Base-by-base conservation (phyloP, 495 filamentous ascomycete species). In the Hypoxylon crocopeplum region DNA sequence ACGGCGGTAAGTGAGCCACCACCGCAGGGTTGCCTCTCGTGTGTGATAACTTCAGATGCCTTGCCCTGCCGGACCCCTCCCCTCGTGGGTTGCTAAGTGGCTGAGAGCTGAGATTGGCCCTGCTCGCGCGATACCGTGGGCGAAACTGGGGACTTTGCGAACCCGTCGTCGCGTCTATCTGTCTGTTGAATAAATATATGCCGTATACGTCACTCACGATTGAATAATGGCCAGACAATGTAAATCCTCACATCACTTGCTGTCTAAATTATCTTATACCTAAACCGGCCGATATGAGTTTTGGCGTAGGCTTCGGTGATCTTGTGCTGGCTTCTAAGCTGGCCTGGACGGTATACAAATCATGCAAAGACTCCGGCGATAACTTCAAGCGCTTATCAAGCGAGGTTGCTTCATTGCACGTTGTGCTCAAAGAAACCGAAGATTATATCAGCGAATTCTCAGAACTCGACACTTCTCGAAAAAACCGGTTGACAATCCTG, bases 341-440 rank as follows among this genome's bases (percentile, higher is more conserved):
- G 19, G 56, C 48, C 48, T 59, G 56, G 40, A 52, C 24, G 21
- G 40, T 72, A 32, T 75, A 75, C 56, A 72, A 66, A 34, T 38
- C 56, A 4, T 75, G 72, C 54, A 75, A 69, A 50, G 74, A 68
- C 21, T 72, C 73, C 5, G 59, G 66, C 33, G 61, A 56, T 1
- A 66, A 66, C 52, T 77, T 76, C 51, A 51, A 54, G 17, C 62
- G 57, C 19, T 63, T 77, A 34, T 67, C 67, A n/a, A 53, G 19
- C 17, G 73, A 76, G 51, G 67, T 77, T 17, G 44, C 67, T 13
- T 72, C 72, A 24, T 44, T 77, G 17, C 70, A 77, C 29, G 70
- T 63, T 7, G 63, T 76, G 8, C 55, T 77, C 16, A 71, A 69
- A 40, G 75, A 76, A 32, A 61, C 56, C 5, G 67, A 72, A 32